Conservation (phyloP, 139 green algal species). For the Chlamydomonas applanata region DNA sequence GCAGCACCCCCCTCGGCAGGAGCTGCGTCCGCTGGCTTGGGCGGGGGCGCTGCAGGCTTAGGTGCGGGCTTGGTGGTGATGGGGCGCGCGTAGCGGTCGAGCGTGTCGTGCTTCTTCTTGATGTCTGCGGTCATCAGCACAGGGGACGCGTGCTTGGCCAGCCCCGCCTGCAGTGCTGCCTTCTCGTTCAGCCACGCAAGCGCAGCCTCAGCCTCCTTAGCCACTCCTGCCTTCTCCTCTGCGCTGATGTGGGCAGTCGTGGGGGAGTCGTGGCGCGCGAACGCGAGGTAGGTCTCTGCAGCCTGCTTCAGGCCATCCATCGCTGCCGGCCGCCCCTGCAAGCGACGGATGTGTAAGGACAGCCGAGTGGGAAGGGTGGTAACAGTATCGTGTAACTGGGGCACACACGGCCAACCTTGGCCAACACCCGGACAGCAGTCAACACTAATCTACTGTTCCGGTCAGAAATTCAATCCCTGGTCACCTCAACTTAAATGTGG, state of each 20-base stretch:
- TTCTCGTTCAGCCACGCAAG: constrained; percentile 80
- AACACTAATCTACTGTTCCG: too few relatives aligned
- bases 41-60: constrained; percentile 48
- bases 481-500: too few relatives aligned
- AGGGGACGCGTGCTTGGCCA: constrained; percentile 65
- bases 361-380: too few relatives aligned
- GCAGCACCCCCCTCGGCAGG: too few relatives aligned
- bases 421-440: too few relatives aligned
- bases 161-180: constrained; percentile 33
- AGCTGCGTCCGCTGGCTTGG: not conserved
- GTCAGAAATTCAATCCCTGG: too few relatives aligned
- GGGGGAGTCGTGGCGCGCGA: constrained; percentile 37
- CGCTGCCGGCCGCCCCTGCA: not conserved
- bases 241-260: constrained; percentile 79
- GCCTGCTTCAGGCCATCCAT: constrained; percentile 32
- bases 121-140: constrained; percentile 82
- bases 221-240: constrained; percentile 76
- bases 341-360: too few relatives aligned
- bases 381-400: too few relatives aligned
- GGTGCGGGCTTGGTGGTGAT: constrained; percentile 86
- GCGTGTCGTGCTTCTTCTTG: constrained; percentile 79
- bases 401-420: too few relatives aligned
- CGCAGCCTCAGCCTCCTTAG: constrained; percentile 73
- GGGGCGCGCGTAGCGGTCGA: constrained; percentile 75
- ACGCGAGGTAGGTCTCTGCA: constrained; percentile 52